Percentiles rank a stretch among this genome's conserved stretches.
Evolutionary conservation across 345 rosid species (phyloP).

Genomic region (Linum usitatissimum): DNA sequence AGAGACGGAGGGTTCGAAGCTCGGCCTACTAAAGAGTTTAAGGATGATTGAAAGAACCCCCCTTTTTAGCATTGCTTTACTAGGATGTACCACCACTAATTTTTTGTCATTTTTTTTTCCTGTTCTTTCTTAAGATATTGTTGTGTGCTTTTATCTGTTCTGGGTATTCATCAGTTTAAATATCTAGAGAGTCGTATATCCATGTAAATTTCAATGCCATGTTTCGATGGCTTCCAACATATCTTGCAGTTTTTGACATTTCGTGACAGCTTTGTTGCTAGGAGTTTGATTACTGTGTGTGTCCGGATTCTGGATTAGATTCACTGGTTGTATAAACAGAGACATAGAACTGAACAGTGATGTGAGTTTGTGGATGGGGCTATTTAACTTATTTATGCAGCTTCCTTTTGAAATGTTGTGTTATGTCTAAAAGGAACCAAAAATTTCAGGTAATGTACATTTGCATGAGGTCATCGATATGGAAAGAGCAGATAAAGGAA

Average conservation of each 20-base stretch:
- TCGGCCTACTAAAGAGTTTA: constrained; percentile 34
- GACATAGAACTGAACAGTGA: background rate
- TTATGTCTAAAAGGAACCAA: too few relatives aligned
- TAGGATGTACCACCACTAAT: constrained; percentile 1
- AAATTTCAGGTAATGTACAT: too few relatives aligned
- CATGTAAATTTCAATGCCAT: background rate
- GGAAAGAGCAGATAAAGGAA: too few relatives aligned
- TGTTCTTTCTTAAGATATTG: background rate
- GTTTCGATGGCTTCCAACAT: background rate
- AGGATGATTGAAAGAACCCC: background rate
- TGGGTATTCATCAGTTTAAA: background rate
- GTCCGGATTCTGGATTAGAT: too few relatives aligned
- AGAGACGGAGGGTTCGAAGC: constrained; percentile 36
- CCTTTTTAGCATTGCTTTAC: background rate
- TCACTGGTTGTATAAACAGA: too few relatives aligned
- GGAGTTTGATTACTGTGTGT: too few relatives aligned
- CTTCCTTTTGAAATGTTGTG: background rate
- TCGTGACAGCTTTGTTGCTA: too few relatives aligned
- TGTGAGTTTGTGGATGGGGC: background rate
- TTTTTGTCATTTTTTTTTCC: too few relatives aligned
- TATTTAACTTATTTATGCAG: background rate
- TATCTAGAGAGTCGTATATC: background rate
- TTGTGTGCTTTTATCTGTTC: background rate
- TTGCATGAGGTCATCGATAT: too few relatives aligned
- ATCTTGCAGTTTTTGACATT: background rate